phyloP scores from a whole-genome alignment of 139 green algal species.

The Asterochloris sp. region DNA sequence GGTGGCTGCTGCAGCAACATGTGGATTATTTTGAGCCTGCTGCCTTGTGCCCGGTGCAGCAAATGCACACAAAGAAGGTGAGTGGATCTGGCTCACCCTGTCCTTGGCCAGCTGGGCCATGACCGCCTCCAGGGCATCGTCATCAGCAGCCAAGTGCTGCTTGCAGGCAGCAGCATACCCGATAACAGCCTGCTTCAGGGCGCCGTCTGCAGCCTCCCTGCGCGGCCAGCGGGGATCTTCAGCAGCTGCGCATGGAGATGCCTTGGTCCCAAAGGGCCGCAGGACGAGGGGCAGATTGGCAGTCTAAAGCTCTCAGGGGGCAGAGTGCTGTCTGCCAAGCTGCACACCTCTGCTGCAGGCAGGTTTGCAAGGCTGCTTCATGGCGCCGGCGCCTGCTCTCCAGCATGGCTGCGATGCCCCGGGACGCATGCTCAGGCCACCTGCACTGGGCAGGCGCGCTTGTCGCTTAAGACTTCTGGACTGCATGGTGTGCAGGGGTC shows the following conservation, averaged over 20 bases:
- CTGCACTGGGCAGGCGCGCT: too few relatives aligned
- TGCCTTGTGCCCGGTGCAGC: too few relatives aligned
- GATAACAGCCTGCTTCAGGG: slow-evolving; percentile 3
- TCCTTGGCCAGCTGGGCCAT: slow-evolving; percentile 46
- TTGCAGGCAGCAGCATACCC: slow-evolving; percentile 12
- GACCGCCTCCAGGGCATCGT: slow-evolving; percentile 24
- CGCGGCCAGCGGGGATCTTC: background rate
- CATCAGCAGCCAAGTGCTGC: slow-evolving; percentile 18
- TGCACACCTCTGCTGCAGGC: background rate
- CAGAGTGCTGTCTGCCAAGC: background rate
- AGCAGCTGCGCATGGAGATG: background rate
- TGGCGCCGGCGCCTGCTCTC: slow-evolving; percentile 18
- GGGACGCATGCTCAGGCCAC: slow-evolving; percentile 2
- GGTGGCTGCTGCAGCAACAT: too few relatives aligned
- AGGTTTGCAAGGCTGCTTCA: slow-evolving; percentile 22
- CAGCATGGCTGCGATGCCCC: slow-evolving; percentile 21
- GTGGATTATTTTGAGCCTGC: too few relatives aligned
- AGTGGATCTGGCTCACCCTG: background rate
- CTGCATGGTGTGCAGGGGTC: too few relatives aligned
- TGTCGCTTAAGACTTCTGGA: too few relatives aligned
- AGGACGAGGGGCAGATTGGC: too few relatives aligned
- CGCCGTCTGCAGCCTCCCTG: slow-evolving; percentile 11
- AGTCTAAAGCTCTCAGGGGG: too few relatives aligned
- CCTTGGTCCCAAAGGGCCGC: too few relatives aligned
- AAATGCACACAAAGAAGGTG: too few relatives aligned